Evolutionary conservation across 768 basidiomycete genomes (phyloP), one percentile per base, ranked within the genome.

Genomic region (Neoboletus subvelutipes): DNA sequence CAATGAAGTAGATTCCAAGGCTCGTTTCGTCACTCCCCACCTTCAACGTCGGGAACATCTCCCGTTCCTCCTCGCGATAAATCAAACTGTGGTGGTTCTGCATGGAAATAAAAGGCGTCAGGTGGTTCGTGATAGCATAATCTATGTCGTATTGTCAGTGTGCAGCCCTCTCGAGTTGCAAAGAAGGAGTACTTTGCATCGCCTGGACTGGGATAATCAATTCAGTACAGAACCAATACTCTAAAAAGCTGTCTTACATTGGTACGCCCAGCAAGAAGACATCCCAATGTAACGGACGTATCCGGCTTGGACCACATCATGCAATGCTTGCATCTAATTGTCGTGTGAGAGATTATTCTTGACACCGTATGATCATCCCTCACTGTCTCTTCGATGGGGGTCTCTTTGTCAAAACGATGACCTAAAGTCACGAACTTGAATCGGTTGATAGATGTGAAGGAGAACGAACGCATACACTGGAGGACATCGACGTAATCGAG

Each of bases 41-140:
- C 28, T 49, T 29, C 28, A 51, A 29, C 13, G 50, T 51, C 28
- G 50, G 50, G 50, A 40, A 40, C 50, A 51, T 51, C 37, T 40
- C 39, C 28, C 50, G 50, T 20, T 51, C 50, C 13, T 51, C 50
- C n/a, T 51, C 50, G 28, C 50, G 39, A 20, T 51, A 51, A 29
- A 51, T 41, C n/a, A 51, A 29, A 15, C 28, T 51, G 13, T 51
- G 50, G 15, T 51, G 50, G 28, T 86, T 83, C 67, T 86, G 84
- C 84, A 86, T 85, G 11, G 80, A 80, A 68, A 85, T 80, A 70
- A 86, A 85, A 4, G 78, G 80, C 5, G 79, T 81, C 33, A 78
- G 69, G 39, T 72, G 75, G 61, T 77, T 75, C 29, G 60, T 65
- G 57, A 77, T 76, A 5, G 78, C 76, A 33, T 77, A 77, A 60